Base-by-base conservation (phyloP, 2,329 filamentous ascomycete genomes). In the Fusarium chlamydosporum region DNA sequence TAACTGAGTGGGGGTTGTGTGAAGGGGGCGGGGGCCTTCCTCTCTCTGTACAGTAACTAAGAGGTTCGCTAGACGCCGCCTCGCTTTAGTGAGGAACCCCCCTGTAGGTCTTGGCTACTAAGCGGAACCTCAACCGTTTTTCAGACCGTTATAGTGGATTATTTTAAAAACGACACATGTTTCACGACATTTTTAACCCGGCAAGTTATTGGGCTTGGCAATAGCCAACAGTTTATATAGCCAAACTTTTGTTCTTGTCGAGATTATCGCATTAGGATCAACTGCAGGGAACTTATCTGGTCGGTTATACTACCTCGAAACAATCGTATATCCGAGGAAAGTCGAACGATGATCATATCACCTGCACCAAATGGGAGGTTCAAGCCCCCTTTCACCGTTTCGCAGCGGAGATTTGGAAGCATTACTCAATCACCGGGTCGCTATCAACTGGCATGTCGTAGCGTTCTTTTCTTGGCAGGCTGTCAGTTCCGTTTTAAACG, bases 151-250 rank as follows among this genome's bases (percentile, higher is more conserved):
- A 27, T 13, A 63, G 60, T 52, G 67, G 45, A 41, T 56, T 48
- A 55, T 48, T 64, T 34, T 48, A 52, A 52, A 69, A 42, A 23
- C 71, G 62, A 68, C 40, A 72, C 69, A 67, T 58, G 67, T 56
- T 50, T 65, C 65, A 72, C 66, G 15, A 51, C 26, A 42, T 15
- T 9, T 33, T 31, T 26, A 50, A 51, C 29, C 38, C 26, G 35
- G 53, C 27, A 1, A 29, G 13, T 42, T 61, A 61, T 46, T 18
- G 11, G 46, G 15, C 59, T 55, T 42, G 55, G 41, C 56, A 43
- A 41, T 42, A 61, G 11, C 6, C 10, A 26, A 27, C 50, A 41
- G 47, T 50, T 50, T 50, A 50, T 50, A 50, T 50, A 38, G 46
- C 46, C 33, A 50, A 37, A 27, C 29, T 29, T 29, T 29, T 29